A percentile compares a stretch with the other conserved stretches of the same genome.
These are phyloP conservation scores for Saturnispora mendoncae DNA, from an alignment of 805 yeast genomes.

Conservation along the genomic window DNA sequence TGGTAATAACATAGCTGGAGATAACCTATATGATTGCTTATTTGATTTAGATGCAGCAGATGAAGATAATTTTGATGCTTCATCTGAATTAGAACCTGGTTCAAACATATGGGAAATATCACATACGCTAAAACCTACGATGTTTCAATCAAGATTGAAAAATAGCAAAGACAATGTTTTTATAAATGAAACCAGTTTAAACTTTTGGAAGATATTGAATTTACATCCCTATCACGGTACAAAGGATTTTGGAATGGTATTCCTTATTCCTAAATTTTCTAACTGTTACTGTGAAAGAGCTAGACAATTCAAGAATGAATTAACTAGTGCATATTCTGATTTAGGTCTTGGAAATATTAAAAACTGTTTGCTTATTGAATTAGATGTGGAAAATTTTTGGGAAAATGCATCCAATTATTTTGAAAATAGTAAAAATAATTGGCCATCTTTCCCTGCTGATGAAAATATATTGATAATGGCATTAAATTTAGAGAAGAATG, in stretches of 20 bases:
- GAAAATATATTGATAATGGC: conserved; percentile 3
- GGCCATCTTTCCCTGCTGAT: background rate
- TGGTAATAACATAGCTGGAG: background rate
- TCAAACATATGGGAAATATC: conserved; percentile 5
- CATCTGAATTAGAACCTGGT: background rate
- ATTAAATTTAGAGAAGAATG: background rate
- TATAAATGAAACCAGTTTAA: conserved; percentile 39
- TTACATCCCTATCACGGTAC: conserved; percentile 43
- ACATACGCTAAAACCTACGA: conserved; percentile 29
- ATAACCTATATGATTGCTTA: background rate
- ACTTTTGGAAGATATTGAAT: conserved; percentile 50
- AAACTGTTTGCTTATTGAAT: conserved; percentile 14
- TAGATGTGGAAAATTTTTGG: conserved; percentile 13
- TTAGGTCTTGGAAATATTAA: conserved; percentile 38
- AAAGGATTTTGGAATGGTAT: conserved; percentile 44
- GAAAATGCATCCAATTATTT: background rate
- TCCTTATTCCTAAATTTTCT: conserved; percentile 29
- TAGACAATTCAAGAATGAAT: conserved; percentile 30
- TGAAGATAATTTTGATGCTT: background rate
- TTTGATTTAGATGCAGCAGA: background rate
- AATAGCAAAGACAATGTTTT: conserved; percentile 31
- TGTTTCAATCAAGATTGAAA: conserved; percentile 11
- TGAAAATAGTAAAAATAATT: background rate
- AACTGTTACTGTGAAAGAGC: conserved; percentile 25
- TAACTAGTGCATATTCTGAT: conserved; percentile 38